A percentile compares a stretch with the other conserved stretches of the same genome.
phyloP scores from a whole-genome alignment of 305 asterid genomes.

The Rubia tinctorum region DNA sequence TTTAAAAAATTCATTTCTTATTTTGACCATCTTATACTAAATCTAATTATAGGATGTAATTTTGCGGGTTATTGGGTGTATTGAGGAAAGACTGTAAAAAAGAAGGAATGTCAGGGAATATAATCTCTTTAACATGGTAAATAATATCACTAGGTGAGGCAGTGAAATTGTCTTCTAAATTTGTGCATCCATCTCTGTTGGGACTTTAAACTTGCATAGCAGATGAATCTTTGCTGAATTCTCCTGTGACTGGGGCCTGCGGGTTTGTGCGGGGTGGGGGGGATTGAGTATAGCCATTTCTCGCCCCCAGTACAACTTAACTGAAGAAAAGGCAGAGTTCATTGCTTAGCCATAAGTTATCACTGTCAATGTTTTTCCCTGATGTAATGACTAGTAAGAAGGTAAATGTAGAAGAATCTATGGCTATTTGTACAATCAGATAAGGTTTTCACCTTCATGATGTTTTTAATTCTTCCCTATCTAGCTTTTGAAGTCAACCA shows the following conservation, averaged over 20 bases:
- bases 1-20: not conserved
- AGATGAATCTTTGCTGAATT: too few species aligned
- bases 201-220: not conserved
- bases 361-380: not conserved
- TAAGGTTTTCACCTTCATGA: too few species aligned
- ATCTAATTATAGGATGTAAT: not conserved
- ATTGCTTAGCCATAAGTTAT: too few species aligned
- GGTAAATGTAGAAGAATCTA: not conserved
- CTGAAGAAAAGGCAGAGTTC: too few species aligned
- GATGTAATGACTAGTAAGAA: not conserved
- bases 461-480: too few species aligned
- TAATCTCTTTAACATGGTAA: not conserved
- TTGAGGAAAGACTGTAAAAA: too few species aligned
- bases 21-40: not conserved
- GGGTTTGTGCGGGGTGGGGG: too few species aligned
- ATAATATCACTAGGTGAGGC: not conserved
- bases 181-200: not conserved
- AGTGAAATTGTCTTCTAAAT: not conserved
- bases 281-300: too few species aligned
- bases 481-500: too few species aligned
- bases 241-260: too few species aligned
- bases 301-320: too few species aligned
- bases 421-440: not conserved
- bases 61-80: not conserved
- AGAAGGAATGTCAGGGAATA: not conserved